Percentiles rank a stretch among this genome's conserved stretches.
Conservation (phyloP, 257 asterid genomes). For the Gardenia jasminoides region DNA sequence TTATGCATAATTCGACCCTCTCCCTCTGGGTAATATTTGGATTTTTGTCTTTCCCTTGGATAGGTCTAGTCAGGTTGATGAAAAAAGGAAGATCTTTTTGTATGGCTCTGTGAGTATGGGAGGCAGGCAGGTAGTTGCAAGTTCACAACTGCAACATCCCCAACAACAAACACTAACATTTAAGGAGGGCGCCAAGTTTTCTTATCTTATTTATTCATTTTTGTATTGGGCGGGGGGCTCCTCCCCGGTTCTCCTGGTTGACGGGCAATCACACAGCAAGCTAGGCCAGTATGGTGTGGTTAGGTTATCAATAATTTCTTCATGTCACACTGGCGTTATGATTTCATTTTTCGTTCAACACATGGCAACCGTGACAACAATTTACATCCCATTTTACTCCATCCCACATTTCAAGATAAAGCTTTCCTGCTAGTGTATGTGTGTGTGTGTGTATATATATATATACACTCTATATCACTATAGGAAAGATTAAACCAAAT, state of each 20-base stretch:
- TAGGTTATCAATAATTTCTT: slow-evolving; percentile 74
- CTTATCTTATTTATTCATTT: too few species aligned
- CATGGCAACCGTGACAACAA: background rate
- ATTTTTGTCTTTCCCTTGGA: background rate
- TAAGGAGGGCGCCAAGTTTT: background rate
- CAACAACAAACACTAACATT: background rate
- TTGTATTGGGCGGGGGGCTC: background rate
- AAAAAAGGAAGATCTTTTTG: background rate
- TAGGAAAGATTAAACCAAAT: too few species aligned
- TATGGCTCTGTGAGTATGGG: background rate
- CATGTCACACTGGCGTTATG: slow-evolving; percentile 28
- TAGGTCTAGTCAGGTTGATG: background rate
- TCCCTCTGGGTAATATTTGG: background rate
- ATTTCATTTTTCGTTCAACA: slow-evolving; percentile 1
- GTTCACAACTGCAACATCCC: background rate
- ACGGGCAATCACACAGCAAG: slow-evolving; percentile 5
- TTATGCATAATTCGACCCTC: slow-evolving; percentile 25
- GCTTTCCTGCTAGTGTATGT: too few species aligned
- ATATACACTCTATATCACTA: too few species aligned
- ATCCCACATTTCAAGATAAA: too few species aligned
- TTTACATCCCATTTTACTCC: background rate
- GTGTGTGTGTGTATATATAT: too few species aligned
- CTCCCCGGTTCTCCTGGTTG: background rate
- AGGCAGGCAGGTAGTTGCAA: background rate
- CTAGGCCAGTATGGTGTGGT: slow-evolving; percentile 26